Conservation (phyloP, 495 filamentous ascomycete genomes). For the Trichoderma asperelloides region DNA sequence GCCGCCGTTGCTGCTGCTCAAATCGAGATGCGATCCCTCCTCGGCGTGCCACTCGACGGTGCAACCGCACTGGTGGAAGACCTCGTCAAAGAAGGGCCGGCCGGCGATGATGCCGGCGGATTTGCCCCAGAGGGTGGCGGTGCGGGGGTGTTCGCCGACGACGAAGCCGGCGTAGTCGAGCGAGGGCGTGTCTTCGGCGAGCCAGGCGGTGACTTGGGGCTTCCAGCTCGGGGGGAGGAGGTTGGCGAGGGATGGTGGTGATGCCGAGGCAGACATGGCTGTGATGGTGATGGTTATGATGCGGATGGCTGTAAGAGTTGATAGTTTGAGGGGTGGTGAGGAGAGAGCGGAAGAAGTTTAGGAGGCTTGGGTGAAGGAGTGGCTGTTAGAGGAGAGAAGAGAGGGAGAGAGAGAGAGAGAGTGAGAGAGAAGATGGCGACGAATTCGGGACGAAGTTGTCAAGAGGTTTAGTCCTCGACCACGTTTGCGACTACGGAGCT, state of each 20-base stretch:
- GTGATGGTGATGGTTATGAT: not conserved
- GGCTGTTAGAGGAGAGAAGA: not conserved
- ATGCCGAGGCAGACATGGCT: not conserved
- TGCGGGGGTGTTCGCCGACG: slow-evolving; percentile 68
- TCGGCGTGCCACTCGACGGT: slow-evolving; percentile 74
- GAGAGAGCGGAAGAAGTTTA: not conserved
- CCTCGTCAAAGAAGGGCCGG: slow-evolving; percentile 90
- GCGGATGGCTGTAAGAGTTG: not conserved
- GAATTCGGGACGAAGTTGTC: no score
- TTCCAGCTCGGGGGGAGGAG: slow-evolving; percentile 83
- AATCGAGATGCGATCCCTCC: slow-evolving; percentile 61
- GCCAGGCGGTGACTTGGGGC: slow-evolving; percentile 69
- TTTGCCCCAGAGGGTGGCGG: slow-evolving; percentile 84
- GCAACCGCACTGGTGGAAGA: slow-evolving; percentile 85
- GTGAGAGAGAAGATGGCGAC: no score
- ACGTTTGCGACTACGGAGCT: not conserved
- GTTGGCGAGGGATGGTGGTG: slow-evolving; percentile 50
- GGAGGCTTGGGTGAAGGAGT: not conserved
- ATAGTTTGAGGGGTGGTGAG: no score
- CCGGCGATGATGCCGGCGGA: slow-evolving; percentile 80
- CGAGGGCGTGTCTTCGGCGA: slow-evolving; percentile 89
- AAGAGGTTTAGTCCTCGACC: not conserved
- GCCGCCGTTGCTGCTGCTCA: slow-evolving; percentile 37
- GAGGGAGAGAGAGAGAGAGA: not conserved
- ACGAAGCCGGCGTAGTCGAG: slow-evolving; percentile 98